Evolutionary conservation across 2,329 filamentous ascomycete genomes (phyloP).

Genomic region (Rosellinia necatrix): DNA sequence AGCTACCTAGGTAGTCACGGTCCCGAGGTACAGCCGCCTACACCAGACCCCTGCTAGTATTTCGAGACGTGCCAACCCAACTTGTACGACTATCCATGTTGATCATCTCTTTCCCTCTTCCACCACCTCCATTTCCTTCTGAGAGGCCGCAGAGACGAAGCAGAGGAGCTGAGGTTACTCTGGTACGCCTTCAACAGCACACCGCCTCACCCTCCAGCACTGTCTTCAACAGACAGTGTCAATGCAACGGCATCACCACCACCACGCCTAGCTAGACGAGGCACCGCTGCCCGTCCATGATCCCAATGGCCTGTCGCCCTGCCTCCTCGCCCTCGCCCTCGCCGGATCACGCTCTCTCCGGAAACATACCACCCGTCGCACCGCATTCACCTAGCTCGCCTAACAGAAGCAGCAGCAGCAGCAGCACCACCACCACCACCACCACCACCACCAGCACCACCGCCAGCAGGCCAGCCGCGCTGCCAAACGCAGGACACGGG

Average conservation of each 20-base stretch:
- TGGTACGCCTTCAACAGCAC: slow-evolving; percentile 33
- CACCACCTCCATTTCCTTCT: too few relatives aligned
- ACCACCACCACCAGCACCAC: too few relatives aligned
- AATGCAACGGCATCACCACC: not conserved
- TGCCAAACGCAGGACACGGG: not conserved
- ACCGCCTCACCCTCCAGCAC: not conserved
- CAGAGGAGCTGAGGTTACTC: slow-evolving; percentile 4
- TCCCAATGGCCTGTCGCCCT: slow-evolving; percentile 1
- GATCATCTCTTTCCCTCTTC: too few relatives aligned
- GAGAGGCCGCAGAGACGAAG: too few relatives aligned
- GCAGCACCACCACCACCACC: too few relatives aligned
- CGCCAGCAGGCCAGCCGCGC: not conserved
- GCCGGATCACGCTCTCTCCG: slow-evolving; percentile 3
- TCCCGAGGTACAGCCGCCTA: slow-evolving; percentile 1
- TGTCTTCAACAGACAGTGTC: slow-evolving; percentile 35
- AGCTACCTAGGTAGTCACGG: not conserved
- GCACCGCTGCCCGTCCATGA: too few relatives aligned
- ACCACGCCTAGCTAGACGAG: too few relatives aligned
- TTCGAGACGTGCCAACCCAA: too few relatives aligned
- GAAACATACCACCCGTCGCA: not conserved
- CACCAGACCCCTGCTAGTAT: not conserved
- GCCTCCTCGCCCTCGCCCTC: not conserved
- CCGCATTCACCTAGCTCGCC: slow-evolving; percentile 17
- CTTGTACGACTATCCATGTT: not conserved
- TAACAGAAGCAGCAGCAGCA: too few relatives aligned